These are phyloP conservation scores for Acacia pycnantha DNA, from an alignment of 331 rosid genomes.

Conservation along the genomic window DNA sequence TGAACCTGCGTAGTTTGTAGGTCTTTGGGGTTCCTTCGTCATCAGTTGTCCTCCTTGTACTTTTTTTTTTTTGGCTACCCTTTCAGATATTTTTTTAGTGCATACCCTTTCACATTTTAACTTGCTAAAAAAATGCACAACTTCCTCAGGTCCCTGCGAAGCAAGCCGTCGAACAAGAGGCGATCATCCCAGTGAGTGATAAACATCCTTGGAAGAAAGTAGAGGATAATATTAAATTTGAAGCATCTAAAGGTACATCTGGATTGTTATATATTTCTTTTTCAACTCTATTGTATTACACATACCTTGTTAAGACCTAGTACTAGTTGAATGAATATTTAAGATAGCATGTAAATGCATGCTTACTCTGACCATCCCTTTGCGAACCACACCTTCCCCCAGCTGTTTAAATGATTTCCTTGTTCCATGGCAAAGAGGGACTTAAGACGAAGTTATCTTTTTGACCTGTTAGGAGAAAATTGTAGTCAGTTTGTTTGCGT, in stretches of 20 bases:
- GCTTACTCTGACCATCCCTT: too few species aligned
- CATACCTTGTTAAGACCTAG: neutral
- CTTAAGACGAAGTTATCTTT: neutral
- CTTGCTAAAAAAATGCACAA: constrained; percentile 19
- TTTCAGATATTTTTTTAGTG: neutral
- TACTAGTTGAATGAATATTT: too few species aligned
- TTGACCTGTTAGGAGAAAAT: too few species aligned
- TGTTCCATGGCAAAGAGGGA: neutral
- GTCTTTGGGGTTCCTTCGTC: constrained; percentile 1
- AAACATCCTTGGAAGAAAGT: constrained; percentile 36
- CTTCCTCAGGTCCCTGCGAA: constrained; percentile 47
- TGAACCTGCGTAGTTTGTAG: neutral
- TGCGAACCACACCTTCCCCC: too few species aligned
- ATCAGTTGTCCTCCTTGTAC: neutral
- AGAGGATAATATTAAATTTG: neutral
- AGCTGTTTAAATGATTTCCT: neutral
- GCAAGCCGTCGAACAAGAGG: constrained; percentile 18
- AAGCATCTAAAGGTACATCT: constrained; percentile 53
- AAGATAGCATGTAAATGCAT: too few species aligned
- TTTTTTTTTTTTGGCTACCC: neutral
- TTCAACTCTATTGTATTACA: neutral
- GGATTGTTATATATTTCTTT: neutral
- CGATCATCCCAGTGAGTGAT: constrained; percentile 40
- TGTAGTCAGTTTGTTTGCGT: too few species aligned
- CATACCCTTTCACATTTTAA: neutral